Conservation (phyloP, 75 land plant species). For the Cunninghamia lanceolata region DNA sequence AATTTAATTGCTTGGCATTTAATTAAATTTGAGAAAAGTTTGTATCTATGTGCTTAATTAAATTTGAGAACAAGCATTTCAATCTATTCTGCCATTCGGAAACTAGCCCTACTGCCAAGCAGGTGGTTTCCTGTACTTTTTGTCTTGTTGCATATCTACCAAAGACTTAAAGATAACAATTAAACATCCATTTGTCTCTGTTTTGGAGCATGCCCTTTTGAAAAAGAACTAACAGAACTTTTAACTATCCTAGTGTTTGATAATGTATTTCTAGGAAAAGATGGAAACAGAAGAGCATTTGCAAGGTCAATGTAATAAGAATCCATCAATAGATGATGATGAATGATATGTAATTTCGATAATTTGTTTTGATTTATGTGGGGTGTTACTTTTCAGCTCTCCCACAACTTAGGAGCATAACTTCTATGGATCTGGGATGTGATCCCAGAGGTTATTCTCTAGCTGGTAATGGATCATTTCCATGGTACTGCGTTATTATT, state of each 20-base stretch:
- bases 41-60: background rate
- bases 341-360: background rate
- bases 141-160: background rate
- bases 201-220: background rate
- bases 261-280: background rate
- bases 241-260: background rate
- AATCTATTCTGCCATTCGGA: background rate
- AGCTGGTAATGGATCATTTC: conserved; percentile 61
- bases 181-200: background rate
- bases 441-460: conserved; percentile 72
- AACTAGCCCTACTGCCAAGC: background rate
- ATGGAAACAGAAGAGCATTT: background rate
- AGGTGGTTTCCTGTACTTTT: background rate
- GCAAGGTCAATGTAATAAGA: background rate
- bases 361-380: background rate
- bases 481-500: conserved; percentile 81
- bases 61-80: background rate
- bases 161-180: background rate
- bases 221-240: background rate
- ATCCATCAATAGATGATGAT: background rate
- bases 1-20: too few relatives aligned
- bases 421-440: conserved; percentile 81
- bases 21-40: background rate
- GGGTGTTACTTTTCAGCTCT: conserved; percentile 42
- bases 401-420: conserved; percentile 67